phyloP scores from a whole-genome alignment of 805 yeast species.

The Pichia kluyveri region DNA sequence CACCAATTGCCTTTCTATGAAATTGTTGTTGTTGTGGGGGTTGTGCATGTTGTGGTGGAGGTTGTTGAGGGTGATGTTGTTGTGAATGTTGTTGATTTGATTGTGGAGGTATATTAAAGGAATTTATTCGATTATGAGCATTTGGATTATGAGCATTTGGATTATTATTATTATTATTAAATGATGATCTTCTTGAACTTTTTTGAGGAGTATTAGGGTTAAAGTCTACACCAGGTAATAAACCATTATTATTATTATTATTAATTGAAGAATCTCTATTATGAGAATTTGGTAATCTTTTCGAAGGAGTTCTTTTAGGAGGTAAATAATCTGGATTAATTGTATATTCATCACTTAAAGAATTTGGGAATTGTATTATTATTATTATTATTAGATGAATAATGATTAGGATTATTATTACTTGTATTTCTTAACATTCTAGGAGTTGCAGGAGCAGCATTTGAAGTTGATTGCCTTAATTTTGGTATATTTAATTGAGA shows the following conservation, averaged over 20 bases:
- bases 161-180: neutral
- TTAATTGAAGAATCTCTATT: slow-evolving; percentile 8
- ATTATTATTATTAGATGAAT: too few species aligned
- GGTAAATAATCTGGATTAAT: slow-evolving; percentile 14
- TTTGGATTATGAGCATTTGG: slow-evolving; percentile 4
- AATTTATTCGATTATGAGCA: neutral
- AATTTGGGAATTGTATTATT: slow-evolving; percentile 22
- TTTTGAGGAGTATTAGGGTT: slow-evolving; percentile 1
- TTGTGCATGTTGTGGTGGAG: slow-evolving; percentile 8
- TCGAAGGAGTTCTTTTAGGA: slow-evolving; percentile 15
- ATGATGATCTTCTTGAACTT: slow-evolving; percentile 2
- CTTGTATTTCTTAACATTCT: slow-evolving; percentile 47
- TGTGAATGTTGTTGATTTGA: slow-evolving; percentile 5
- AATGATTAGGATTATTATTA: too few species aligned
- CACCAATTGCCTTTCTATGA: slow-evolving; percentile 86
- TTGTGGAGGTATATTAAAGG: too few species aligned
- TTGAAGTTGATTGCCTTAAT: slow-evolving; percentile 12
- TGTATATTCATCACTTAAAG: slow-evolving; percentile 18
- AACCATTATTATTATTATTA: slow-evolving; percentile 8
- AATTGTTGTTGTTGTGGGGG: slow-evolving; percentile 26
- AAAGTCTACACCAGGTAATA: slow-evolving; percentile 23
- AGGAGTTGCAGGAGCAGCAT: slow-evolving; percentile 56
- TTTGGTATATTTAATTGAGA: slow-evolving; percentile 7
- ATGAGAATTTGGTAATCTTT: slow-evolving; percentile 12
- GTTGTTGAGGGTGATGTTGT: slow-evolving; percentile 1